Evolutionary conservation across 139 green algal genomes (phyloP).

Genomic region (Picochlorum sp.): DNA sequence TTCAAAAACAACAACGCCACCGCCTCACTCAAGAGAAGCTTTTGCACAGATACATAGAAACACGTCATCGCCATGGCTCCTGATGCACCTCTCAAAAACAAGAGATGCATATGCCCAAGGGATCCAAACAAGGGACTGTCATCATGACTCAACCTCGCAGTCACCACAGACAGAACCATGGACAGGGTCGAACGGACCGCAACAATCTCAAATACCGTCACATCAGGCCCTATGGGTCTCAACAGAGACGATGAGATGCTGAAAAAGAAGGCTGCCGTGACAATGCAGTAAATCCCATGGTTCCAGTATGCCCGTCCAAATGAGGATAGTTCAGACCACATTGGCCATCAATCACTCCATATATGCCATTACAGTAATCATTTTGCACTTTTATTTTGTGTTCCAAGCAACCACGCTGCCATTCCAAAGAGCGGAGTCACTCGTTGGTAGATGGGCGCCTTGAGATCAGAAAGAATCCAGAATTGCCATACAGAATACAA

Average conservation of each 20-base stretch:
- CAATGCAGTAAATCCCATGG: slow-evolving; percentile 3
- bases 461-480: slow-evolving; percentile 38
- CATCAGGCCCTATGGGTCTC: background rate
- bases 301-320: background rate
- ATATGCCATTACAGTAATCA: too few relatives aligned
- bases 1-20: slow-evolving; percentile 9
- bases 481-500: slow-evolving; percentile 75
- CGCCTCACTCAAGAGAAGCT: background rate
- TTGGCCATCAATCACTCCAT: too few relatives aligned
- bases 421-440: slow-evolving; percentile 74
- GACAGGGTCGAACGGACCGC: background rate
- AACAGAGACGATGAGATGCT: slow-evolving; percentile 1
- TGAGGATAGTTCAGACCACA: too few relatives aligned
- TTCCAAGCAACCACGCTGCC: slow-evolving; percentile 41
- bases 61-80: slow-evolving; percentile 8
- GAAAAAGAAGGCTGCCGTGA: slow-evolving; percentile 3
- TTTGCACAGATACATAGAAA: background rate
- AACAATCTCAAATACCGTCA: slow-evolving; percentile 12
- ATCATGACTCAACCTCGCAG: background rate
- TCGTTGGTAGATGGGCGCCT: slow-evolving; percentile 29
- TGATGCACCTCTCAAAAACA: slow-evolving; percentile 1
- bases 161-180: background rate
- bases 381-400: background rate
- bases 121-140: slow-evolving; percentile 3
- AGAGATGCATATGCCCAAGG: background rate